Evolutionary conservation across 352 stramenopile genomes (phyloP).

Genomic region (Globisporangium middletonii): DNA sequence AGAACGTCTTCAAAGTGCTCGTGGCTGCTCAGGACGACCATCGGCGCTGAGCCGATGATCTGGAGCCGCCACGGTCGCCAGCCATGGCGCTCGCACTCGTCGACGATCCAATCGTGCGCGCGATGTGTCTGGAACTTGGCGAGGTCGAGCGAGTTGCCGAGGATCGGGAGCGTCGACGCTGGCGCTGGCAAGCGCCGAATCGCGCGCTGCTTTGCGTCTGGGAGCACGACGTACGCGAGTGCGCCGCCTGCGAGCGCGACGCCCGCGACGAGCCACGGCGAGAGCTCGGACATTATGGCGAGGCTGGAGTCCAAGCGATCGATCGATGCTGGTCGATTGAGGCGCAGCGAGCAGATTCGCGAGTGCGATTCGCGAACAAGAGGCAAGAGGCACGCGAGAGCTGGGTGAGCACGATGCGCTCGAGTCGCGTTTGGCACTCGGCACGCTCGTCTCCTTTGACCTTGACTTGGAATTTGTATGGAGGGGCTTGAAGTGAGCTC

Average conservation of each 20-base stretch:
- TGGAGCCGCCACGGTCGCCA: constrained; percentile 16
- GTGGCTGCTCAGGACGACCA: constrained; percentile 17
- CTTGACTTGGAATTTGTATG: too few relatives aligned
- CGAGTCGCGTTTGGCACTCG: too few relatives aligned
- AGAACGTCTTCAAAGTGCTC: constrained; percentile 28
- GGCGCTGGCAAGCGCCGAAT: constrained; percentile 8
- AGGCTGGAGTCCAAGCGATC: too few relatives aligned
- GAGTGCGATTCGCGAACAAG: too few relatives aligned
- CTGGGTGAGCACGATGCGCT: too few relatives aligned
- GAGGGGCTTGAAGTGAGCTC: too few relatives aligned
- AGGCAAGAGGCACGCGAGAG: too few relatives aligned
- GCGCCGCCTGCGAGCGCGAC: constrained; percentile 1
- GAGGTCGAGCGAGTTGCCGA: constrained; percentile 19
- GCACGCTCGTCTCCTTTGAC: too few relatives aligned
- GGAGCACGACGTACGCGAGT: constrained; percentile 7
- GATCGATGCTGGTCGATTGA: too few relatives aligned
- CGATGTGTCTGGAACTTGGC: constrained; percentile 4
- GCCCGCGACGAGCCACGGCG: not conserved
- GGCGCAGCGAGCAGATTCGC: too few relatives aligned
- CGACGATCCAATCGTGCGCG: constrained; percentile 11
- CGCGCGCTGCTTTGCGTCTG: constrained; percentile 9
- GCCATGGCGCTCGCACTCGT: constrained; percentile 5
- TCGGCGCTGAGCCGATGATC: constrained; percentile 12
- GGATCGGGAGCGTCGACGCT: constrained; percentile 13
- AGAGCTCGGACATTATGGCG: too few relatives aligned